A percentile compares a stretch with the other conserved stretches of the same genome.
These are phyloP conservation scores for Didymella keratinophila DNA, from an alignment of 2,329 filamentous ascomycete genomes.

Conservation along the genomic window DNA sequence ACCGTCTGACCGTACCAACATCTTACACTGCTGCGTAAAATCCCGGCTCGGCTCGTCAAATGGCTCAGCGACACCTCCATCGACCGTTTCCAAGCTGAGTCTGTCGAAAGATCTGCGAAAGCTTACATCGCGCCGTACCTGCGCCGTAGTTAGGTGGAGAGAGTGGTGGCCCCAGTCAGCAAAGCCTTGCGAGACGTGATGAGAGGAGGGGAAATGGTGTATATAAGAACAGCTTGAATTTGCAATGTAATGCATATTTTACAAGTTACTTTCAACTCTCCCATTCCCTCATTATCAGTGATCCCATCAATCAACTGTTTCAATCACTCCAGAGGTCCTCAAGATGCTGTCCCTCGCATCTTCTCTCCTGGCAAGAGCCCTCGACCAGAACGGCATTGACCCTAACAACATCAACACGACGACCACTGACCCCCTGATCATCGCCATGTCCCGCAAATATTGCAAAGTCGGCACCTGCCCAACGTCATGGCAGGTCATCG, in stretches of 20 bases:
- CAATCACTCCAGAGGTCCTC: background rate
- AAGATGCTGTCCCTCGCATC: background rate
- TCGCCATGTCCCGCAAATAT: background rate
- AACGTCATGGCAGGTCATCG: background rate
- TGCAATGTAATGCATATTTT: background rate
- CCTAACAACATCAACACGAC: background rate
- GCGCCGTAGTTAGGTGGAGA: background rate
- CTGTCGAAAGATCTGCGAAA: background rate
- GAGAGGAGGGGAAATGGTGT: background rate
- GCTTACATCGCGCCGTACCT: background rate
- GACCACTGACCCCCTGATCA: background rate
- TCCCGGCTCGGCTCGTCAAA: background rate
- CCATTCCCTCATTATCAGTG: background rate
- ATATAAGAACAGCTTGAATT: background rate
- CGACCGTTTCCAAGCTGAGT: background rate
- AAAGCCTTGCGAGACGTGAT: background rate
- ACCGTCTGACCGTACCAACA: background rate
- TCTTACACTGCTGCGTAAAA: background rate
- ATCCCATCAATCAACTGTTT: background rate
- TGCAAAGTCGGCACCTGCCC: background rate
- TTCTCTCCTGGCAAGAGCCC: background rate
- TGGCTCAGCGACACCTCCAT: background rate
- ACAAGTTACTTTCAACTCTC: too few relatives aligned
- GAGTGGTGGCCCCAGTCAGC: background rate
- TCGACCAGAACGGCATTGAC: background rate